These are phyloP conservation scores for Termitomyces sp. DNA, from an alignment of 1,284 basidiomycete genomes.

Conservation along the genomic window DNA sequence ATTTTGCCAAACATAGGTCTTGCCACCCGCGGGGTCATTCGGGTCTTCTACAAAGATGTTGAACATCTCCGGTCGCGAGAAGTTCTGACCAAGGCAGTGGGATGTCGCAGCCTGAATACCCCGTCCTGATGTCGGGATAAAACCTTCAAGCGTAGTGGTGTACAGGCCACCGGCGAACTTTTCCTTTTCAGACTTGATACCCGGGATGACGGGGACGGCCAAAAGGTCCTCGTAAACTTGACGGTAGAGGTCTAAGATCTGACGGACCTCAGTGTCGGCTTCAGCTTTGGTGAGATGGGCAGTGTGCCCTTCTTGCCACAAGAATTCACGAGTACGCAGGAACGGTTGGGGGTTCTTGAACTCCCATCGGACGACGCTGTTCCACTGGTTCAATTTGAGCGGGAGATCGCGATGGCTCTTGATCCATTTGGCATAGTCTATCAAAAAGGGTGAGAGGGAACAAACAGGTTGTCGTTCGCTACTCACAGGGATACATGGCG, in stretches of 20 bases:
- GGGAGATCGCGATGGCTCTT: conserved; percentile 96
- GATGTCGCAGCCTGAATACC: conserved; percentile 99
- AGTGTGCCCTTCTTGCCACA: conserved; percentile 99
- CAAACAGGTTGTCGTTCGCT: not conserved
- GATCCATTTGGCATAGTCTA: conserved; percentile 96
- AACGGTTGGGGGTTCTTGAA: conserved; percentile 99
- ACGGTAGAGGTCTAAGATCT: conserved; percentile 95
- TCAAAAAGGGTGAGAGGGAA: conserved; percentile 22
- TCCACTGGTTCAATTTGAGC: conserved; percentile 98
- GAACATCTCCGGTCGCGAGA: conserved; percentile 95
- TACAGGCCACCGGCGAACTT: conserved; percentile 98
- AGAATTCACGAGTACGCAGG: conserved; percentile 97
- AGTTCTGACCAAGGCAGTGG: conserved; percentile 98
- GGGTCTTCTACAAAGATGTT: conserved; percentile 97
- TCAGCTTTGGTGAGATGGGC: conserved; percentile 87
- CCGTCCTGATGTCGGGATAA: conserved; percentile 94
- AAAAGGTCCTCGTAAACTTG: conserved; percentile 97
- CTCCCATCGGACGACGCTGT: conserved; percentile 98
- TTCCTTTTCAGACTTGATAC: conserved; percentile 98
- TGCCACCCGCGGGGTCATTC: conserved; percentile 60
- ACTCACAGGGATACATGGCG: conserved; percentile 93
- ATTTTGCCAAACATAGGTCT: conserved; percentile 94
- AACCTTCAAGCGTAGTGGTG: conserved; percentile 98
- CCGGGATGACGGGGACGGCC: conserved; percentile 95
- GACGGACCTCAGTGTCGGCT: conserved; percentile 86